Base-by-base conservation (phyloP, 2,329 filamentous ascomycete genomes). In the Colletotrichum orbiculare region DNA sequence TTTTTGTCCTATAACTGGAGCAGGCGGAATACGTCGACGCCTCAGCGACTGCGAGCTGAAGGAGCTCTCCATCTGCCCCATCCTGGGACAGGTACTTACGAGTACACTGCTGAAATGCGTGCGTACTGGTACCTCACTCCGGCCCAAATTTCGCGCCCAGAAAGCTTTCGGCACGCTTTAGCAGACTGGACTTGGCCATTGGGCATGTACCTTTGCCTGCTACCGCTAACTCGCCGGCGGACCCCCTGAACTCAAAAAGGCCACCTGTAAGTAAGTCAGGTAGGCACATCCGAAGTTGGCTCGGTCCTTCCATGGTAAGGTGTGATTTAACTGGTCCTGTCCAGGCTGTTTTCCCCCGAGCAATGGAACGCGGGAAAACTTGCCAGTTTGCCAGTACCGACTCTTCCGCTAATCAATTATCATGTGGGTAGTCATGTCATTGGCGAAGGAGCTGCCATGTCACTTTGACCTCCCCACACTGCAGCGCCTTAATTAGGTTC, bases 121-220 rank as follows among this genome's bases (percentile, higher is more conserved):
- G 25, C 25, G 25, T 25, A 1, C 25, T 4, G 25, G 25, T 25
- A 37, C 11, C 43, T 53, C 41, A 50, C 57, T 49, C 53, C 53
- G 41, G 45, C 43, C 46, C 53, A 39, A 41, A 48, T 42, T 42
- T 37, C 58, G n/a, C 39, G 42, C 59, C 59, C 42, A 62, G 52
- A 50, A 52, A 39, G 45, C 25, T 42, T 34, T 41, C 61, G 45
- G 56, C 62, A 65, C 57, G 45, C 39, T 58, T 41, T 11, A 41
- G 53, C 33, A 47, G 47, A 42, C 63, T 66, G 42, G 47, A 42
- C 63, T 66, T 66, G 62, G 57, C 57, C 39, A 42, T 54, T 45
- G 47, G 37, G 12, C 11, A 9, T 37, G 37, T 46, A 53, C 42
- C 39, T 25, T 25, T 25, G 25, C 25, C 25, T 25, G 25, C 25